Conservation (phyloP, 2,329 filamentous ascomycete genomes). For the Macrophomina phaseolina region DNA sequence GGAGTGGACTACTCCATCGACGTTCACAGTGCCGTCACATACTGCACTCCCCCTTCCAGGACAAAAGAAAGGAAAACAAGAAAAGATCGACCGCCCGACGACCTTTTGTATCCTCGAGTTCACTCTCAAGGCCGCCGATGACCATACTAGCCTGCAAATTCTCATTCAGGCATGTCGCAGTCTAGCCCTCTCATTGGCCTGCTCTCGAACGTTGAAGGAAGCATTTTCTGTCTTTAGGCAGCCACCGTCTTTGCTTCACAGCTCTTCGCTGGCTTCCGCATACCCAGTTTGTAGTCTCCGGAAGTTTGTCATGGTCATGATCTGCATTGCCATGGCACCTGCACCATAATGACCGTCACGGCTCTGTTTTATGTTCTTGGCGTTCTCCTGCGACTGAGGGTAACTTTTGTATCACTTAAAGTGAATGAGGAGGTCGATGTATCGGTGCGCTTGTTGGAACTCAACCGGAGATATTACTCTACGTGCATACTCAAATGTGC, state of each 20-base stretch:
- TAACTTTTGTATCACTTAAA: neutral
- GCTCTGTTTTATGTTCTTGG: slow-evolving; percentile 7
- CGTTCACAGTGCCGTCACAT: neutral
- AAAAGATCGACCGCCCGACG: slow-evolving; percentile 16
- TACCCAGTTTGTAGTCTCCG: neutral
- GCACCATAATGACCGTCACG: neutral
- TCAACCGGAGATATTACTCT: neutral
- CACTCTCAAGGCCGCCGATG: neutral
- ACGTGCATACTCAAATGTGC: neutral
- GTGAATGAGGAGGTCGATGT: neutral
- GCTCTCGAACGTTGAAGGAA: slow-evolving; percentile 4
- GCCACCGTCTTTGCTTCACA: slow-evolving; percentile 11
- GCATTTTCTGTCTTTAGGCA: neutral
- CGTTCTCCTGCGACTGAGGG: neutral
- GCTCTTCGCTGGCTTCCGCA: neutral
- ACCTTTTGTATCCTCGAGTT: slow-evolving; percentile 9
- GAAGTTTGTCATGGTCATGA: neutral
- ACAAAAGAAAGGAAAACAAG: neutral
- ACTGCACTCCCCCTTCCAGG: neutral
- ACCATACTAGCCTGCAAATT: slow-evolving; percentile 1
- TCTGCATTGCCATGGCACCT: neutral
- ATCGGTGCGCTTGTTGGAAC: neutral
- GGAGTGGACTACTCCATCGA: slow-evolving; percentile 2
- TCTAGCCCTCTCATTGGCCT: neutral
- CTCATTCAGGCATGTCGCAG: neutral